These are phyloP conservation scores for Thinopyrum elongatum DNA, from an alignment of 176 grass and related monocot genomes.

Conservation along the genomic window DNA sequence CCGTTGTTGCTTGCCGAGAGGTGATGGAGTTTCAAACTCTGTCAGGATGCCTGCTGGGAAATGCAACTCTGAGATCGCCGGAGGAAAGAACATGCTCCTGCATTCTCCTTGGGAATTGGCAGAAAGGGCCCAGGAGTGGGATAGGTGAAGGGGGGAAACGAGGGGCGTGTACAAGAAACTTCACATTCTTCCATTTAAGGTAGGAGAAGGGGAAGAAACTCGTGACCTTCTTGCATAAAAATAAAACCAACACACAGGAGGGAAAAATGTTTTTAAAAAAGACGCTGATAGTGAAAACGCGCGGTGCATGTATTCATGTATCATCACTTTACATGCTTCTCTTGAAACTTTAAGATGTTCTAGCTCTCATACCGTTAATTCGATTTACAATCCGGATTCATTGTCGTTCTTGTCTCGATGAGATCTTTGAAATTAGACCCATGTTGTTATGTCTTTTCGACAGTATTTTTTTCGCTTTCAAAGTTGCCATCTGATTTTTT, in stretches of 20 bases:
- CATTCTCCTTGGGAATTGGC: not conserved
- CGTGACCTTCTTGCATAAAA: constrained; percentile 15
- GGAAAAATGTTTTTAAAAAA: not conserved
- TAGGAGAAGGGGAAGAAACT: constrained; percentile 16
- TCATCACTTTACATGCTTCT: too few relatives aligned
- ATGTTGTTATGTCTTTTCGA: too few relatives aligned
- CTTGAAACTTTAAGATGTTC: too few relatives aligned
- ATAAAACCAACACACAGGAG: not conserved
- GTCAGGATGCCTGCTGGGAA: not conserved
- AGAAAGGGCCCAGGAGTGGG: not conserved
- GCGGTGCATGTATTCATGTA: not conserved
- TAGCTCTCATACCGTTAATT: too few relatives aligned
- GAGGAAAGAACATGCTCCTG: not conserved
- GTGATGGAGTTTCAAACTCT: not conserved
- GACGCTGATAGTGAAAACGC: not conserved
- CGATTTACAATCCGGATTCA: too few relatives aligned
- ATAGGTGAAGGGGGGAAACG: not conserved
- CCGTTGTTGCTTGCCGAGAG: not conserved
- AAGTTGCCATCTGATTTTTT: too few relatives aligned
- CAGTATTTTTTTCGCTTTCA: too few relatives aligned
- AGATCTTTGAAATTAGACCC: too few relatives aligned
- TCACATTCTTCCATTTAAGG: not conserved
- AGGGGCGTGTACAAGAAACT: constrained; percentile 11
- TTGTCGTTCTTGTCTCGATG: too few relatives aligned
- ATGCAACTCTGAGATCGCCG: not conserved